phyloP scores from a whole-genome alignment of 345 rosid genomes.

The Acer negundo region DNA sequence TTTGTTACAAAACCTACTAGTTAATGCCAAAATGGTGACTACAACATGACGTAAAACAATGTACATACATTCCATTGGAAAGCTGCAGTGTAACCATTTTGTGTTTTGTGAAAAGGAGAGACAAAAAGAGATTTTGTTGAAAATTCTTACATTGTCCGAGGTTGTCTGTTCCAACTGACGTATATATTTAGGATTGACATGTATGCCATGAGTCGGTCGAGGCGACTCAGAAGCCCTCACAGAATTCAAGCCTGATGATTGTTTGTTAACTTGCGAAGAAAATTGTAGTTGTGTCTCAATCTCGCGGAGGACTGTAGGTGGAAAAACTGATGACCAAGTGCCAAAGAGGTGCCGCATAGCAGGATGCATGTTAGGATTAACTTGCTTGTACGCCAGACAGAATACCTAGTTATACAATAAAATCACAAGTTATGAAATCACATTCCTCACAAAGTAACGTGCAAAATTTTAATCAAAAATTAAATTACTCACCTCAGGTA shows the following conservation, averaged over 20 bases:
- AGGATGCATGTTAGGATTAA: slow-evolving; percentile 61
- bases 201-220: slow-evolving; percentile 86
- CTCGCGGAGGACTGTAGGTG: slow-evolving; percentile 63
- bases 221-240: slow-evolving; percentile 67
- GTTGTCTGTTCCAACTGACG: slow-evolving; percentile 74
- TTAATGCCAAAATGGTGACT: neutral
- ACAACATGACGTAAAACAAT: neutral
- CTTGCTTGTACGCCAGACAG: slow-evolving; percentile 77
- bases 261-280: slow-evolving; percentile 51
- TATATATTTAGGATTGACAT: slow-evolving; percentile 95
- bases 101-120: neutral
- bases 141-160: slow-evolving; percentile 66
- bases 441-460: neutral
- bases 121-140: slow-evolving; percentile 11
- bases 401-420: slow-evolving; percentile 60
- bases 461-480: neutral
- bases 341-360: slow-evolving; percentile 95
- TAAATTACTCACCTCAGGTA: slow-evolving; percentile 83
- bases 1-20: neutral
- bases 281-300: slow-evolving; percentile 72
- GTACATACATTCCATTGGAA: neutral
- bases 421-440: neutral
- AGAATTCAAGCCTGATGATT: slow-evolving; percentile 48
- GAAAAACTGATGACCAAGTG: slow-evolving; percentile 92
- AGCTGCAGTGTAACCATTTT: neutral